These are phyloP conservation scores for Symbiotaphrina buchneri DNA, from an alignment of 495 filamentous ascomycete species.

Conservation along the genomic window DNA sequence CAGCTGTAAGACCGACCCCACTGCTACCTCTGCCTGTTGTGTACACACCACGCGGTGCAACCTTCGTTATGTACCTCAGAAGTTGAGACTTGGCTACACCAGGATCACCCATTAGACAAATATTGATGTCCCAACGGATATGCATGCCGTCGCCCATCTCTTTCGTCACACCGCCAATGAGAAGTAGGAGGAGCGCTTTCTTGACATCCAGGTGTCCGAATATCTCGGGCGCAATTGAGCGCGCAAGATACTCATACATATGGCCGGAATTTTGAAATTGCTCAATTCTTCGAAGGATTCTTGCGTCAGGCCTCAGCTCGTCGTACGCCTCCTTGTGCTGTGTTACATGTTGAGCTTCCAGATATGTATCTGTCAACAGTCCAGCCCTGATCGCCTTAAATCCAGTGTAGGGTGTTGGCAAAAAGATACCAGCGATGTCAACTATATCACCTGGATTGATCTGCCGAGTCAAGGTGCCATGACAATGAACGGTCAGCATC, in stretches of 20 bases:
- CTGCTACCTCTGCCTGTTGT: conserved; percentile 91
- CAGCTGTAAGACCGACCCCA: conserved; percentile 91
- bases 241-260: conserved; percentile 82
- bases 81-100: conserved; percentile 98
- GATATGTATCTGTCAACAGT: conserved; percentile 84
- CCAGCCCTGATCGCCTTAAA: conserved; percentile 93
- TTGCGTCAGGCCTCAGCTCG: conserved; percentile 54
- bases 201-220: conserved; percentile 94
- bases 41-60: conserved; percentile 91
- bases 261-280: conserved; percentile 62
- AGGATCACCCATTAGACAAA: conserved; percentile 97
- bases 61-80: conserved; percentile 94
- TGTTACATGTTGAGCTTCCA: conserved; percentile 78
- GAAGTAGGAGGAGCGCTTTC: conserved; percentile 80
- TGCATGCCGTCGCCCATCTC: conserved; percentile 95
- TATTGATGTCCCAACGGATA: conserved; percentile 95
- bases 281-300: conserved; percentile 58
- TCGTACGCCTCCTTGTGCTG: conserved; percentile 98
- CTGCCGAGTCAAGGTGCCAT: conserved; percentile 62
- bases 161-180: conserved; percentile 93
- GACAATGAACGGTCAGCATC: conserved; percentile 69
- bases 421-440: conserved; percentile 83
- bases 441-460: conserved; percentile 88
- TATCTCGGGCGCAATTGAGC: conserved; percentile 94
- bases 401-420: conserved; percentile 92